These are phyloP conservation scores for Sclerospora graminicola DNA, from an alignment of 352 stramenopile species.

Conservation along the genomic window DNA sequence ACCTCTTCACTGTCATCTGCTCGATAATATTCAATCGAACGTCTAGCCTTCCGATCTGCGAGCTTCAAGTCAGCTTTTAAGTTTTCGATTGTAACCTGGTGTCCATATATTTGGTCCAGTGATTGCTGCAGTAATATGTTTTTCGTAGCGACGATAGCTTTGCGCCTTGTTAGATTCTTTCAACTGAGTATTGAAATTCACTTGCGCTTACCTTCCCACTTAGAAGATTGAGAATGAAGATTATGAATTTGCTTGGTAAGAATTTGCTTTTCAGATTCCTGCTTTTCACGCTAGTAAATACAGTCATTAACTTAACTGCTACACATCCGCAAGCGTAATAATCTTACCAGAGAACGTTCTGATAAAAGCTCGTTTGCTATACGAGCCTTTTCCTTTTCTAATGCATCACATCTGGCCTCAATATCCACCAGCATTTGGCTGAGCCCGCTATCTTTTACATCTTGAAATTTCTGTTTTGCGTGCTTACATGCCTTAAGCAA, in stretches of 20 bases:
- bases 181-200: not conserved
- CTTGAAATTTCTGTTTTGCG: constrained; percentile 48
- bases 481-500: constrained; percentile 66
- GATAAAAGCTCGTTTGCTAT: constrained; percentile 26
- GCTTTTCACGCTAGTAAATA: constrained; percentile 9
- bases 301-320: no score
- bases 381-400: constrained; percentile 41
- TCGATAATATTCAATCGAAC: constrained; percentile 2
- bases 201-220: constrained; percentile 22
- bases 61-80: constrained; percentile 33
- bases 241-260: constrained; percentile 17
- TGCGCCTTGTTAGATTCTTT: constrained; percentile 1
- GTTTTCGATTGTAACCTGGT: constrained; percentile 52
- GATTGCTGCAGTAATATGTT: constrained; percentile 29
- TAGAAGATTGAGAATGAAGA: constrained; percentile 7
- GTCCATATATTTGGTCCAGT: constrained; percentile 43
- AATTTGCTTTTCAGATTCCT: constrained; percentile 9
- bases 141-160: constrained; percentile 31
- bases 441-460: constrained; percentile 46
- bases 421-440: constrained; percentile 62
- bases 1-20: constrained; percentile 34
- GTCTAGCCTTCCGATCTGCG: constrained; percentile 6
- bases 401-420: constrained; percentile 31
- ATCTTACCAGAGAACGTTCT: constrained; percentile 28
- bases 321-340: no score